phyloP scores from a whole-genome alignment of 441 rosid species.

The Arabidopsis hybrid region DNA sequence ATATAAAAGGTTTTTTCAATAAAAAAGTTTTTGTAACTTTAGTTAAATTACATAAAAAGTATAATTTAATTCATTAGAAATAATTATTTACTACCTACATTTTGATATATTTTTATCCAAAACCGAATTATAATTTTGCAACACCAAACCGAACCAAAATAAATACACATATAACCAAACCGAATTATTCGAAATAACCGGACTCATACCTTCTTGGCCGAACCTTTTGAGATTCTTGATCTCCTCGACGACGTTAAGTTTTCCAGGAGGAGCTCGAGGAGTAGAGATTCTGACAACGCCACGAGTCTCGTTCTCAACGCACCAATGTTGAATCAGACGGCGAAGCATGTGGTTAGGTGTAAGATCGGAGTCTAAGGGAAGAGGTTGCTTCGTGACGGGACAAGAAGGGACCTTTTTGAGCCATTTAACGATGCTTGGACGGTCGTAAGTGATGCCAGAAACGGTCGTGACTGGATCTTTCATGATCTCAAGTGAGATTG shows the following conservation, averaged over 20 bases:
- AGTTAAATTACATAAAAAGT: background rate
- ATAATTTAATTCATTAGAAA: background rate
- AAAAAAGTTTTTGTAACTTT: background rate
- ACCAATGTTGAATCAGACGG: conserved; percentile 82
- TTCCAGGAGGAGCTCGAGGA: conserved; percentile 56
- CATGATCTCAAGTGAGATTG: conserved; percentile 85
- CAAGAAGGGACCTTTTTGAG: conserved; percentile 52
- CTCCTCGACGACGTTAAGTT: conserved; percentile 48
- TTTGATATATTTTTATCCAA: background rate
- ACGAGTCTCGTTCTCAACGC: conserved; percentile 58
- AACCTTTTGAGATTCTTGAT: conserved; percentile 43
- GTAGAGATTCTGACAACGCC: conserved; percentile 69
- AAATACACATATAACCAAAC: background rate
- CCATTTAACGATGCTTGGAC: conserved; percentile 79
- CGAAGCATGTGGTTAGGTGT: conserved; percentile 74
- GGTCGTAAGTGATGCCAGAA: conserved; percentile 87
- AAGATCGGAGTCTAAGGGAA: conserved; percentile 60
- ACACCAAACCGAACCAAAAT: background rate
- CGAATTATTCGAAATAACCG: background rate
- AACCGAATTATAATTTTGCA: background rate
- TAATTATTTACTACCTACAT: background rate
- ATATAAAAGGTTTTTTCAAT: background rate
- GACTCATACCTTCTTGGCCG: conserved; percentile 30
- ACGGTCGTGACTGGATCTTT: conserved; percentile 73
- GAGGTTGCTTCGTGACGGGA: conserved; percentile 69